Conservation (phyloP, 192 early-diverging fungal species). For the Backusella australiensis region DNA sequence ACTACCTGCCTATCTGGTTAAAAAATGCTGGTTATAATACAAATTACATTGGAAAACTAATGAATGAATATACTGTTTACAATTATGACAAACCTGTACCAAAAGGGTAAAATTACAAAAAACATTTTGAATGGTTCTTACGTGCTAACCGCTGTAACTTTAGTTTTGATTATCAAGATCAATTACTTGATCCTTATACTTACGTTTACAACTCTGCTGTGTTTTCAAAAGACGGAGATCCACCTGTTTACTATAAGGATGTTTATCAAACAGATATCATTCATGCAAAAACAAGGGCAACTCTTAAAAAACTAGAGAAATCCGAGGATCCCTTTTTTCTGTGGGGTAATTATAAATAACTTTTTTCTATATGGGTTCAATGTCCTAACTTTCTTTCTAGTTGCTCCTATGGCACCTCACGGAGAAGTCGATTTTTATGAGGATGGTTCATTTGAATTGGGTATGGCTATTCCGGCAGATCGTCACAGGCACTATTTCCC, state of each 20-base stretch:
- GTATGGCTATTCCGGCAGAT: conserved; percentile 55
- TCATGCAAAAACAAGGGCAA: conserved; percentile 44
- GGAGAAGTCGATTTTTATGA: conserved; percentile 41
- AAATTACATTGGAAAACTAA: conserved; percentile 68
- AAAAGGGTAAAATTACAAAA: conserved; percentile 13
- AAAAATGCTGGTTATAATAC: conserved; percentile 58
- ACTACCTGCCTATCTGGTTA: conserved; percentile 52
- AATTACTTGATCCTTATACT: conserved; percentile 54
- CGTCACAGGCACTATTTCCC: conserved; percentile 57
- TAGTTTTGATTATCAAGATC: conserved; percentile 22
- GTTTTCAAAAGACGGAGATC: conserved; percentile 56
- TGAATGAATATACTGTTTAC: conserved; percentile 45
- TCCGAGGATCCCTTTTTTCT: conserved; percentile 42
- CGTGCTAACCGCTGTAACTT: neutral
- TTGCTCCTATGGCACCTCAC: conserved; percentile 63
- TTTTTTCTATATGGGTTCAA: too few relatives aligned
- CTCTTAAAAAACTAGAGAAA: conserved; percentile 38
- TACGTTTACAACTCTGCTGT: conserved; percentile 56
- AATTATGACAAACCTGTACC: conserved; percentile 39
- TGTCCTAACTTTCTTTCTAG: conserved; percentile 32
- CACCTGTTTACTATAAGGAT: conserved; percentile 44
- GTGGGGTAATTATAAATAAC: conserved; percentile 17
- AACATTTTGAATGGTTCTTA: neutral
- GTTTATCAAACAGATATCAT: conserved; percentile 58
- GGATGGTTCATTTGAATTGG: conserved; percentile 28